Conservation (phyloP, 768 basidiomycete genomes). For the Amanita rimosa region DNA sequence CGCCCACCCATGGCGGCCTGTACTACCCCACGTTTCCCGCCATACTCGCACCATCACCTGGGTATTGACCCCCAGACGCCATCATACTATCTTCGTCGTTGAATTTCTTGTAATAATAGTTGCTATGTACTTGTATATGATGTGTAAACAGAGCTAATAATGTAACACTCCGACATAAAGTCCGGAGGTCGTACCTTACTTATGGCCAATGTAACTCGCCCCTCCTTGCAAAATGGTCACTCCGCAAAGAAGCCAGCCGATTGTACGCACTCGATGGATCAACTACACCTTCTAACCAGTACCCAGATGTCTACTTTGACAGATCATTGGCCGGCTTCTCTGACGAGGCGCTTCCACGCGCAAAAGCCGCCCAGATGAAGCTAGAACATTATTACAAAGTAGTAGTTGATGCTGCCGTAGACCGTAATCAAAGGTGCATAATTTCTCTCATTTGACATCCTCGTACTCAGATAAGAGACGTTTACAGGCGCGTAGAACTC, state of each 20-base stretch:
- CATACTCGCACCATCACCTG: neutral
- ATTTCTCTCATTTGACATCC: slow-evolving; percentile 4
- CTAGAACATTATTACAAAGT: slow-evolving; percentile 96
- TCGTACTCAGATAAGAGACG: neutral
- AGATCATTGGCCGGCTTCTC: slow-evolving; percentile 68
- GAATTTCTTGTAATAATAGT: neutral
- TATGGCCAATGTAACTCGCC: slow-evolving; percentile 3
- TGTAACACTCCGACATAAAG: neutral
- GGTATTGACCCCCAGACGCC: neutral
- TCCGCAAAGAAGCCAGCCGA: slow-evolving; percentile 18
- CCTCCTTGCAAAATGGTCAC: slow-evolving; percentile 9
- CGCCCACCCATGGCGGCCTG: neutral
- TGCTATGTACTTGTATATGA: neutral
- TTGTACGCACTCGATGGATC: slow-evolving; percentile 16
- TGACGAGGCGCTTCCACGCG: slow-evolving; percentile 69
- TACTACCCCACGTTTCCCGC: neutral
- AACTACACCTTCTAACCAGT: slow-evolving; percentile 14
- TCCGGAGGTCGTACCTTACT: neutral
- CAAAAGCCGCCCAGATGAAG: slow-evolving; percentile 88
- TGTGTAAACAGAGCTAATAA: neutral
- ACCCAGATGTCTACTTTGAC: slow-evolving; percentile 83
- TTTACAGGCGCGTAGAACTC: slow-evolving; percentile 69
- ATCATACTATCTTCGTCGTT: neutral
- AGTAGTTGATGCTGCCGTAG: slow-evolving; percentile 90
- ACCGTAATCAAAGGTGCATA: slow-evolving; percentile 74